Evolutionary conservation across 805 yeast species (phyloP), one percentile per base, ranked within the genome.

Genomic region (Torulaspora maleeae): DNA sequence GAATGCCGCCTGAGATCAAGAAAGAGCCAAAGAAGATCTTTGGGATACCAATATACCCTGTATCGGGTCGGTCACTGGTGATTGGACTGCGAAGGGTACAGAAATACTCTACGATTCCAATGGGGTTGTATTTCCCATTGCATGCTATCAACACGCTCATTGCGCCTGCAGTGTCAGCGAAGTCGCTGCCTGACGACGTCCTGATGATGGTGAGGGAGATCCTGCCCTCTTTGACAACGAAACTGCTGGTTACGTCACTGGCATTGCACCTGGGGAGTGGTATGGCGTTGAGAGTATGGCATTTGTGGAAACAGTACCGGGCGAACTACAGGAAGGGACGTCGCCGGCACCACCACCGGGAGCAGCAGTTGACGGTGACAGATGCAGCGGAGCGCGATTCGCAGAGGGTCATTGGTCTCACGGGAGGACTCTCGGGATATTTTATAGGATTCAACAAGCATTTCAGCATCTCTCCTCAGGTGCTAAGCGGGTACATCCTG

Each of bases 351-450:
- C 46, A 38, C 15, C 41, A 32, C 17, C 30, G 22, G 37, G 44
- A 45, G 34, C 36, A 44, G 27, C 41, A 50, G 9, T 19, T 41
- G 29, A 40, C 28, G 13, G 40, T 49, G n/a, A 37, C 43, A 10
- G 52, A 49, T 24, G 50, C 48, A 10, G 27, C 45, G 9, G 56
- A 51, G 36, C 47, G 50, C 6, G 42, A 41, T 27, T 48, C 59
- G 2, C 63, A 57, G 42, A 47, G 53, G 12, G 27, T 37, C 16
- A 56, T 57, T 13, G 61, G 61, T 3, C 45, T 57, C 13, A 48
- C 50, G 2, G 63, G 63, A 2, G 61, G 61, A 10, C 45, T 59
- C 15, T 48, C 54, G 10, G 63, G 63, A 1, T 57, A 56, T 32
- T 52, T 57, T 25, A 42, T 56, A 25, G 63, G 63, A 1, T 47